These are phyloP conservation scores for Boletus semigastroideus DNA, from an alignment of 1,284 basidiomycete species.

Conservation along the genomic window DNA sequence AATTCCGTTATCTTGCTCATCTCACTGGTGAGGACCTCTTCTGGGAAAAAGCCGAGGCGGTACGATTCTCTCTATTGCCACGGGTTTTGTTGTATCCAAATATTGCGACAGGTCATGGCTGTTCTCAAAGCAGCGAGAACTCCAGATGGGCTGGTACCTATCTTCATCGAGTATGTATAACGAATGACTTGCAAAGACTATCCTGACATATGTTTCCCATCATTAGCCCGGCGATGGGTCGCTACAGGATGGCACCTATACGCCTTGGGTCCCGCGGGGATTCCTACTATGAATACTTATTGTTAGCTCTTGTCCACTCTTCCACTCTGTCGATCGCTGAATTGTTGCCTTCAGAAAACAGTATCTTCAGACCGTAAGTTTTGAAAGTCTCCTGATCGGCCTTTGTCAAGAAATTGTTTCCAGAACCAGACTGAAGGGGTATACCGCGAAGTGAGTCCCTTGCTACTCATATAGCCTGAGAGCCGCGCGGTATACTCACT, in stretches of 20 bases:
- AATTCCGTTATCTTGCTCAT: constrained; percentile 86
- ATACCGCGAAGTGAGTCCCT: constrained; percentile 65
- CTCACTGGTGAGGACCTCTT: constrained; percentile 77
- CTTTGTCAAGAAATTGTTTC: constrained; percentile 28
- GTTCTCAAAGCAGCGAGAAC: constrained; percentile 63
- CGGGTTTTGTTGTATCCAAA: constrained; percentile 2
- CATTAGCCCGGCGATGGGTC: constrained; percentile 61
- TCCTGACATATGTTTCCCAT: constrained; percentile 8
- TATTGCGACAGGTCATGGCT: constrained; percentile 62
- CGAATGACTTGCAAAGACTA: constrained; percentile 2
- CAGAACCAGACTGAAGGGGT: constrained; percentile 77
- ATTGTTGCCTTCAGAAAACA: constrained; percentile 58
- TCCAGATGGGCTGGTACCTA: constrained; percentile 77
- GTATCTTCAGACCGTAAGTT: constrained; percentile 71
- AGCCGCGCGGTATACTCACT: constrained; percentile 1
- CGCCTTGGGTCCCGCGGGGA: constrained; percentile 92
- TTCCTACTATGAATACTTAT: constrained; percentile 92
- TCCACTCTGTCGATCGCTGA: constrained; percentile 2
- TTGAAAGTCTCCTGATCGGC: background rate
- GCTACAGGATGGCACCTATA: constrained; percentile 75
- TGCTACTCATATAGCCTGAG: background rate
- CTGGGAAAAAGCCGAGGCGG: constrained; percentile 82
- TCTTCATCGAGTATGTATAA: constrained; percentile 72
- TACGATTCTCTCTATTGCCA: constrained; percentile 28
- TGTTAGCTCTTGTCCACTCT: constrained; percentile 47